Percentiles rank a stretch among this genome's conserved stretches.
phyloP scores from a whole-genome alignment of 805 yeast genomes.

The Saturnispora bothae region DNA sequence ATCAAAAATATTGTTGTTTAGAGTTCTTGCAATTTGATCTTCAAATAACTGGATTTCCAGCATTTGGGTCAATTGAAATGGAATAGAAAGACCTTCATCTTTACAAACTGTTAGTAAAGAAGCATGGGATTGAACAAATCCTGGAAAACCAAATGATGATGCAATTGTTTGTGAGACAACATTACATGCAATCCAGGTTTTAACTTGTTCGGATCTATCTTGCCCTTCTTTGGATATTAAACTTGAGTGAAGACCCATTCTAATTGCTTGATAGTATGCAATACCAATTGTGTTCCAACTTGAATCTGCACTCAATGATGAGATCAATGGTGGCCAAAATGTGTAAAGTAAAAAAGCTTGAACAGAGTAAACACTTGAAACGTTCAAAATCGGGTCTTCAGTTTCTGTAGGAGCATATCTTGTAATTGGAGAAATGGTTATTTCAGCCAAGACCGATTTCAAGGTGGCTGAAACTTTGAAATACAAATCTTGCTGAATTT shows the following conservation, averaged over 20 bases:
- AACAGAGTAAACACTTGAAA: conserved; percentile 85
- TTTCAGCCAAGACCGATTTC: conserved; percentile 72
- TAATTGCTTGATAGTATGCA: conserved; percentile 84
- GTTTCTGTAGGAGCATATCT: conserved; percentile 69
- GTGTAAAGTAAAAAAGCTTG: conserved; percentile 86
- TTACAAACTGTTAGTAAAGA: conserved; percentile 47
- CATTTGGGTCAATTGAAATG: conserved; percentile 60
- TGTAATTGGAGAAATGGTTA: conserved; percentile 83
- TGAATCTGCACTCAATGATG: conserved; percentile 90
- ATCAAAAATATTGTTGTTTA: conserved; percentile 61
- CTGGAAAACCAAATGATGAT: conserved; percentile 89
- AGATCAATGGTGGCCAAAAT: conserved; percentile 93
- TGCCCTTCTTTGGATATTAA: background rate
- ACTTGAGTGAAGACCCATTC: conserved; percentile 87
- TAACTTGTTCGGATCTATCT: conserved; percentile 49
- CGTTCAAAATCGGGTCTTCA: conserved; percentile 75
- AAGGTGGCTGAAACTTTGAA: conserved; percentile 56
- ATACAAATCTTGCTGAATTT: conserved; percentile 33
- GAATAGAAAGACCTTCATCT: conserved; percentile 36
- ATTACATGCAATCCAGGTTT: conserved; percentile 93
- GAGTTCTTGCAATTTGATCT: conserved; percentile 69
- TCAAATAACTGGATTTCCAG: conserved; percentile 78
- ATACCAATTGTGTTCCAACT: conserved; percentile 93
- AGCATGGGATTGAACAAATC: conserved; percentile 77
- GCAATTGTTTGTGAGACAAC: conserved; percentile 84